Percentiles rank a stretch among this genome's conserved stretches.
Conservation (phyloP, 805 yeast species). For the Kuraishia floccosa region DNA sequence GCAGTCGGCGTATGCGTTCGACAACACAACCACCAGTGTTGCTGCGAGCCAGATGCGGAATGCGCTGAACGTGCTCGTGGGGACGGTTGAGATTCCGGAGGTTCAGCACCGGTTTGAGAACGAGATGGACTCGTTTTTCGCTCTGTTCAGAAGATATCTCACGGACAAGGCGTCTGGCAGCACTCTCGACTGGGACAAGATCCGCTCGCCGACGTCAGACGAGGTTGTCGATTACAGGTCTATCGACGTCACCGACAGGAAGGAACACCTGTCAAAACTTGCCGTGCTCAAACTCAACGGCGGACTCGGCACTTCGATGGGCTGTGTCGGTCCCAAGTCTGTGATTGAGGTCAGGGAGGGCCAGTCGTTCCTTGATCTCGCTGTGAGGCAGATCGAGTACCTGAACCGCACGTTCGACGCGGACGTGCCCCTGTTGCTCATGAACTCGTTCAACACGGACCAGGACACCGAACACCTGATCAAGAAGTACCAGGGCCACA, state of each 20-base stretch:
- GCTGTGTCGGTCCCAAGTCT: slow-evolving; percentile 98
- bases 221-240: slow-evolving; percentile 77
- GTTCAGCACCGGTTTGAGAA: slow-evolving; percentile 56
- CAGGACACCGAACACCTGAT: slow-evolving; percentile 90
- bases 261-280: slow-evolving; percentile 57
- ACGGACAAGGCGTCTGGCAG: slow-evolving; percentile 80
- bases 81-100: slow-evolving; percentile 50
- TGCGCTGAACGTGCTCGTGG: slow-evolving; percentile 81
- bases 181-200: slow-evolving; percentile 89
- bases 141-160: slow-evolving; percentile 85
- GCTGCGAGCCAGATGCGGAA: slow-evolving; percentile 98
- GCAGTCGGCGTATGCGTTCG: slow-evolving; percentile 81
- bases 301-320: slow-evolving; percentile 99
- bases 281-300: slow-evolving; percentile 96
- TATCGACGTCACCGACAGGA: slow-evolving; percentile 27
- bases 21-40: slow-evolving; percentile 85
- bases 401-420: slow-evolving; percentile 83
- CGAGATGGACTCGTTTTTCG: slow-evolving; percentile 91
- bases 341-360: slow-evolving; percentile 99
- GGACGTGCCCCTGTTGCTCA: slow-evolving; percentile 90
- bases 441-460: slow-evolving; percentile 98
- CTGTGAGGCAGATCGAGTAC: slow-evolving; percentile 95
- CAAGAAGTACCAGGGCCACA: slow-evolving; percentile 93
- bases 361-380: slow-evolving; percentile 87
- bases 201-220: slow-evolving; percentile 78